Percentiles rank a stretch among this genome's conserved stretches.
phyloP scores from a whole-genome alignment of 345 rosid genomes.

The Durio zibethinus region DNA sequence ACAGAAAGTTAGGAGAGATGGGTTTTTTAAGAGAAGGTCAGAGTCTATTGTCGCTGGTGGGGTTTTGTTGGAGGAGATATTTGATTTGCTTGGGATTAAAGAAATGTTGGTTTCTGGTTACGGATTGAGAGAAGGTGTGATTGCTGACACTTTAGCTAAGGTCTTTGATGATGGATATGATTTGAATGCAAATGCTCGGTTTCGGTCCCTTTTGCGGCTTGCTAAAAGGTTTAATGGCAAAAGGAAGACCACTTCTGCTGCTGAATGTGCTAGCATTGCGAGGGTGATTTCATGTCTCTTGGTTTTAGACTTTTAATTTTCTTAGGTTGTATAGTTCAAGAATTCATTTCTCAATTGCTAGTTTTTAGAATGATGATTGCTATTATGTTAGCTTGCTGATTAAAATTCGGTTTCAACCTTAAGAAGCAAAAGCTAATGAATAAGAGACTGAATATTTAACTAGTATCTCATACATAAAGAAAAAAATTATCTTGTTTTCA shows the following conservation, averaged over 20 bases:
- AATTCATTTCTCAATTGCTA: background rate
- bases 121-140: constrained; percentile 62
- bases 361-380: background rate
- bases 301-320: background rate
- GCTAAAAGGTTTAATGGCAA: constrained; percentile 11
- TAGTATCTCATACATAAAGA: background rate
- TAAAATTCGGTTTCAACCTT: constrained; percentile 6
- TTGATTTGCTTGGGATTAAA: constrained; percentile 49
- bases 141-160: constrained; percentile 50
- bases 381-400: background rate
- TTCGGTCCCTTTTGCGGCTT: constrained; percentile 9
- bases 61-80: constrained; percentile 62
- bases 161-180: constrained; percentile 21
- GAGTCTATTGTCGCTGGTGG: constrained; percentile 73
- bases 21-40: constrained; percentile 54
- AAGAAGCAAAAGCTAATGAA: background rate
- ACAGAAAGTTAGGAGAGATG: constrained; percentile 43
- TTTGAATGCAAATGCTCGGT: constrained; percentile 14
- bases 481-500: background rate
- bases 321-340: background rate
- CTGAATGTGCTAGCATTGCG: constrained; percentile 23
- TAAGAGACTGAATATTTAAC: background rate
- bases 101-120: constrained; percentile 72
- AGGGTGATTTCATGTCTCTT: constrained; percentile 23
- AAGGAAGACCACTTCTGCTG: constrained; percentile 47